A percentile compares a stretch with the other conserved stretches of the same genome.
Evolutionary conservation across 148 eudicot species (phyloP).

Genomic region (Bassia scoparia): DNA sequence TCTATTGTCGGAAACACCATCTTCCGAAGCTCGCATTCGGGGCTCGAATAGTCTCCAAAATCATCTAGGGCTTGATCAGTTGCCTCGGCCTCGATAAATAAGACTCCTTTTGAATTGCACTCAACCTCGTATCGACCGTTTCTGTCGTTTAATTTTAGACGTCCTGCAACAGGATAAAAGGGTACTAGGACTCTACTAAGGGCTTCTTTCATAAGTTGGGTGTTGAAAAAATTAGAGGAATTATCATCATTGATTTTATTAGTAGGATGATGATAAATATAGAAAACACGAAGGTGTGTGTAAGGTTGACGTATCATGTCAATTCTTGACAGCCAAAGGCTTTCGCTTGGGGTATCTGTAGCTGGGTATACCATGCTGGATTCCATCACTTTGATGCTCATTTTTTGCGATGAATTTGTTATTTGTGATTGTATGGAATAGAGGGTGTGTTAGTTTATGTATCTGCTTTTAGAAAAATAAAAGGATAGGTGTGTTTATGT

Average conservation of each 20-base stretch:
- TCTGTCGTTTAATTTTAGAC: constrained; percentile 27
- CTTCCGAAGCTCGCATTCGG: neutral
- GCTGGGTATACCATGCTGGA: too few relatives aligned
- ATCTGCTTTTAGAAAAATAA: too few relatives aligned
- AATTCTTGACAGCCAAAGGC: too few relatives aligned
- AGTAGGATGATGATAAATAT: neutral
- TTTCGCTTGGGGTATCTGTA: too few relatives aligned
- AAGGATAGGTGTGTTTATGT: too few relatives aligned
- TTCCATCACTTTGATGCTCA: too few relatives aligned
- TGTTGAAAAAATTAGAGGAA: constrained; percentile 16
- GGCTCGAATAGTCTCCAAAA: constrained; percentile 13
- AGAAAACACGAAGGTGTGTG: neutral
- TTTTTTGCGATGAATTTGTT: too few relatives aligned
- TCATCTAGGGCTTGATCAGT: neutral
- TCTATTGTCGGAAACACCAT: constrained; percentile 15
- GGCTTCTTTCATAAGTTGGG: constrained; percentile 15
- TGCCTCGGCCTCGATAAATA: constrained; percentile 28
- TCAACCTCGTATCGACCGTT: constrained; percentile 28
- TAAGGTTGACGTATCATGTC: neutral
- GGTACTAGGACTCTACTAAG: constrained; percentile 30
- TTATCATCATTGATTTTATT: too few relatives aligned
- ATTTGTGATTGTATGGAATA: too few relatives aligned
- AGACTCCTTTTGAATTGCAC: constrained; percentile 30
- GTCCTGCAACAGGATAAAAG: constrained; percentile 35
- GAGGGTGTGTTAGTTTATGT: too few relatives aligned